A percentile compares a stretch with the other conserved stretches of the same genome.
phyloP scores from a whole-genome alignment of 2,329 filamentous ascomycete genomes.

The Colletotrichum echinochloae region DNA sequence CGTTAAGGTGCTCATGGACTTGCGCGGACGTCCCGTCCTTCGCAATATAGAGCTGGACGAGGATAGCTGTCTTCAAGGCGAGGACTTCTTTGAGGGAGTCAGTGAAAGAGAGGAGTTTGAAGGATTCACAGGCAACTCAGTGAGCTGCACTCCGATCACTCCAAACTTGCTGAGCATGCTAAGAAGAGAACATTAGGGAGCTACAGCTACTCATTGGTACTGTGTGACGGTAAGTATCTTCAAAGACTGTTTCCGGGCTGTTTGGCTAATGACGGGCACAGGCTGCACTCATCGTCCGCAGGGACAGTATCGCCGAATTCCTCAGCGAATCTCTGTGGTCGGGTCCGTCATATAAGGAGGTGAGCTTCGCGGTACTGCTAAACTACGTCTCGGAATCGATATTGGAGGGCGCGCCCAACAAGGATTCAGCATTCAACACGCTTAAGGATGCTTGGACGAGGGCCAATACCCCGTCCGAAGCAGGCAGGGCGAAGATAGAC shows the following conservation, averaged over 20 bases:
- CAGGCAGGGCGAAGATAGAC: neutral
- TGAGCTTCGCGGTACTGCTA: neutral
- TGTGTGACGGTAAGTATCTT: conserved; percentile 10
- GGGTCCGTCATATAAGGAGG: neutral
- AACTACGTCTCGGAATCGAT: neutral
- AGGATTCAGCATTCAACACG: neutral
- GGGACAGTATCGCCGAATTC: neutral
- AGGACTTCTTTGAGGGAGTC: conserved; percentile 41
- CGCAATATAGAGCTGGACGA: conserved; percentile 40
- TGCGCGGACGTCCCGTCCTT: conserved; percentile 44
- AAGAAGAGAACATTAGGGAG: conserved; percentile 28
- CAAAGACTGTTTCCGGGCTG: too few relatives aligned
- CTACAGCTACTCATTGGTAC: conserved; percentile 45
- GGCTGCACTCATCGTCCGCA: conserved; percentile 19
- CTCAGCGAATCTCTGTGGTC: neutral
- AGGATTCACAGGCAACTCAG: conserved; percentile 47
- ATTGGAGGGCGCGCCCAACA: neutral
- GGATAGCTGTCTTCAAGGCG: conserved; percentile 43
- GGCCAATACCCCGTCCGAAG: neutral
- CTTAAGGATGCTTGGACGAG: conserved; percentile 10
- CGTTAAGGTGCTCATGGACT: conserved; percentile 46
- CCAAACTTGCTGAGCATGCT: neutral
- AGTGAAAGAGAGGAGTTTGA: conserved; percentile 44
- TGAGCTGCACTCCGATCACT: conserved; percentile 28
- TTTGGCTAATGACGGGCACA: neutral